Evolutionary conservation across 352 stramenopile genomes (phyloP).

Genomic region (Phytophthora ramorum): DNA sequence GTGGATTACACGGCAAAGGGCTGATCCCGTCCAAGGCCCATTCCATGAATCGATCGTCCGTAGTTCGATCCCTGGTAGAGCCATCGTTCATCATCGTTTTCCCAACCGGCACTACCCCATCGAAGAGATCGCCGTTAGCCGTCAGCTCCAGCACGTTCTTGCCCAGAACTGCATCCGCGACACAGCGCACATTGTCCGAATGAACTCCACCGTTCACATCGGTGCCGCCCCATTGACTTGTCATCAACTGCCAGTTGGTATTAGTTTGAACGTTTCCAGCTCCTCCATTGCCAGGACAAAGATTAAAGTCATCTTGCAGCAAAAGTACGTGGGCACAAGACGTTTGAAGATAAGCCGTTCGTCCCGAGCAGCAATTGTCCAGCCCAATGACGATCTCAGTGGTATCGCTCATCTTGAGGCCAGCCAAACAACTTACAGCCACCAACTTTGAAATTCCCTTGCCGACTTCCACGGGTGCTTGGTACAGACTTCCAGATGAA

Average conservation of each 20-base stretch:
- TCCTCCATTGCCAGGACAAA: slow-evolving; percentile 33
- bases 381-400: slow-evolving; percentile 46
- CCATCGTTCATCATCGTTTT: slow-evolving; percentile 25
- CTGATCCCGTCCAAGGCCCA: slow-evolving; percentile 62
- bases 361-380: slow-evolving; percentile 60
- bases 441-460: slow-evolving; percentile 40
- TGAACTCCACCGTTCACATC: slow-evolving; percentile 76
- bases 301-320: slow-evolving; percentile 59
- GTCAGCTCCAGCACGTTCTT: slow-evolving; percentile 53
- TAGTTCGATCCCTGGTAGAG: slow-evolving; percentile 36
- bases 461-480: slow-evolving; percentile 35
- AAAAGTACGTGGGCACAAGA: slow-evolving; percentile 60
- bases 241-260: slow-evolving; percentile 51
- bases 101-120: slow-evolving; percentile 44
- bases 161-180: slow-evolving; percentile 22
- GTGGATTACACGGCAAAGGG: slow-evolving; percentile 49
- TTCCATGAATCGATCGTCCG: slow-evolving; percentile 50
- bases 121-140: slow-evolving; percentile 63
- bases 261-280: slow-evolving; percentile 33
- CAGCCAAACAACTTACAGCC: slow-evolving; percentile 62
- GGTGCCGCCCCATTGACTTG: slow-evolving; percentile 63
- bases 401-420: slow-evolving; percentile 46
- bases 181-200: slow-evolving; percentile 55
- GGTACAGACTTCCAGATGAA: slow-evolving; percentile 41
- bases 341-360: slow-evolving; percentile 43